A percentile compares a stretch with the other conserved stretches of the same genome.
Evolutionary conservation across 345 rosid genomes (phyloP).

Genomic region (Hypericum androsaemum): DNA sequence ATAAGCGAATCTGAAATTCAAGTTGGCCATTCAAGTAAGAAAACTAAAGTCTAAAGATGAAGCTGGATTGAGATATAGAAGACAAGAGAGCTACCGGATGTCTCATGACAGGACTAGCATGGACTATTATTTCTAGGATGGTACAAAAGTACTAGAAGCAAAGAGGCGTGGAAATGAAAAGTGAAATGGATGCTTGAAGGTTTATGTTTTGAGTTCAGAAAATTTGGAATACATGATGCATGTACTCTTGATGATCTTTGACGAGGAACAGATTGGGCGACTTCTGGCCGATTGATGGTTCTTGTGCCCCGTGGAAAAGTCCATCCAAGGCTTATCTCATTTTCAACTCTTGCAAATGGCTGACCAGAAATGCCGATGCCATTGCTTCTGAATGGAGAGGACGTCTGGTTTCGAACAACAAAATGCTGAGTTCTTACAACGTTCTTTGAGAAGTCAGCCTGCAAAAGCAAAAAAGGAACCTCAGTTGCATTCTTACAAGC

Average conservation of each 20-base stretch:
- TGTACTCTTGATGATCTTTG: slow-evolving; percentile 29
- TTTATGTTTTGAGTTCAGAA: neutral
- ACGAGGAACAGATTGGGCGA: slow-evolving; percentile 11
- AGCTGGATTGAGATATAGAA: too few species aligned
- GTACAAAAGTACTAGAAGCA: neutral
- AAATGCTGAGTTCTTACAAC: slow-evolving; percentile 13
- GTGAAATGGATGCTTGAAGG: neutral
- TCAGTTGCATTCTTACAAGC: slow-evolving; percentile 10
- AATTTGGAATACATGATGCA: slow-evolving; percentile 66
- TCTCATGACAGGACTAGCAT: too few species aligned
- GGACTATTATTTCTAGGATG: too few species aligned
- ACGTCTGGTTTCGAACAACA: slow-evolving; percentile 18
- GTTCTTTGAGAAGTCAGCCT: slow-evolving; percentile 27
- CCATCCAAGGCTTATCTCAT: slow-evolving; percentile 27
- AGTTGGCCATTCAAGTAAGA: too few species aligned
- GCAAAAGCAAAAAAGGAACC: slow-evolving; percentile 16
- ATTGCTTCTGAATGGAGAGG: slow-evolving; percentile 18
- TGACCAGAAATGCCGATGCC: slow-evolving; percentile 18
- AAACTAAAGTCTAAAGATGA: too few species aligned
- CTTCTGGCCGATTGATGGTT: slow-evolving; percentile 20
- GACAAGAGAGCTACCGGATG: too few species aligned
- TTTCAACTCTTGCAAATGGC: slow-evolving; percentile 18
- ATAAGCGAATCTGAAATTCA: too few species aligned
- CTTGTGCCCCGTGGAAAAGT: slow-evolving; percentile 57
- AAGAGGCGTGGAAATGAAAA: neutral